Base-by-base conservation (phyloP, 1,284 basidiomycete species). In the Cryptococcus sp. region DNA sequence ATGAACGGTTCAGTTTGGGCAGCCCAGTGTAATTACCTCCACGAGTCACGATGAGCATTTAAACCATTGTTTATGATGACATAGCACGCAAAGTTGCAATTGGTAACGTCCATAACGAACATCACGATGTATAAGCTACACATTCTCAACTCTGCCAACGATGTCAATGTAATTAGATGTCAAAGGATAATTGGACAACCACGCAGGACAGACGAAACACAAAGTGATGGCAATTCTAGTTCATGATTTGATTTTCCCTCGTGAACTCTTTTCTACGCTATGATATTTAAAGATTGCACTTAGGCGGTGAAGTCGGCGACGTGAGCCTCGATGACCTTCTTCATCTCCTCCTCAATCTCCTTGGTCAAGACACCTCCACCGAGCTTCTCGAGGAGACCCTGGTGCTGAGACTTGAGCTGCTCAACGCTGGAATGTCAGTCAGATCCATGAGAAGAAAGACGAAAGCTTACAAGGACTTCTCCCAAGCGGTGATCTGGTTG, bases 401-500 rank as follows among this genome's bases (percentile, higher is more conserved):
- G 62, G 76, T 92, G 87, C 53, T 83, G 76, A 55, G 84, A 78
- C 52, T 83, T 81, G 65, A 91, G 80, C 77, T 91, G 85, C 66
- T 83, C 80, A 24, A 60, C 64, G 69, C 63, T 65, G 46, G 45
- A n/a, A 48, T 7, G 24, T 28, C 25, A n/a, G 41, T 3, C 21
- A 25, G 41, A 23, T 23, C 21, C 10, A 19, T 7, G 41, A 22
- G 10, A 22, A 13, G 7, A 14, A n/a, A 13, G 21, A 40, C 36
- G 14, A 28, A 21, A 24, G 59, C 63, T 59, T 52, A 65, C 63
- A 73, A 73, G 28, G 63, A 62, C 85, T 70, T 83, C 79, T 97
- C 92, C 92, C 92, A 97, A 65, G 84, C 85, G 66, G 86, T 88
- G 76, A 98, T 97, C 81, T 93, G 82, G 71, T 96, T 90, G 55